Percentiles rank a stretch among this genome's conserved stretches.
Evolutionary conservation across 2,329 filamentous ascomycete genomes (phyloP).

Genomic region (Diaporthe citrichinensis): DNA sequence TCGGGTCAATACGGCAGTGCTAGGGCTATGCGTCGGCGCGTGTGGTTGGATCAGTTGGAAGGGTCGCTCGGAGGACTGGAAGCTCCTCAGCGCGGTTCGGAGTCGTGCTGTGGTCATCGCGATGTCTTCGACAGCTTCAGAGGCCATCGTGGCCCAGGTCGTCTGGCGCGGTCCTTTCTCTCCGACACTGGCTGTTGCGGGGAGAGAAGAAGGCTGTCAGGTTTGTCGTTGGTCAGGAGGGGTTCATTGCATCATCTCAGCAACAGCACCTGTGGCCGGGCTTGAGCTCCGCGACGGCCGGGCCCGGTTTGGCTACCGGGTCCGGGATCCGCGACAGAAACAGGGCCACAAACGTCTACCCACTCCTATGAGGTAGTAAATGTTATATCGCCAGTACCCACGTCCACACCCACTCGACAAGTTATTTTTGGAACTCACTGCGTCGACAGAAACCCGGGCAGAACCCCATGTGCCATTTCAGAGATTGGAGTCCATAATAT

Average conservation of each 20-base stretch:
- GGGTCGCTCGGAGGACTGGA: conserved; percentile 35
- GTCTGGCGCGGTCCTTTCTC: background rate
- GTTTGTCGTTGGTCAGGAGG: background rate
- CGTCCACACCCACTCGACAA: no score
- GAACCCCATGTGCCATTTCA: no score
- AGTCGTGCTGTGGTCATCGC: conserved; percentile 36
- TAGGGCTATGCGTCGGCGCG: conserved; percentile 14
- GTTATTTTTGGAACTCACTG: no score
- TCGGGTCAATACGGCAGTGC: conserved; percentile 43
- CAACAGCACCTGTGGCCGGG: background rate
- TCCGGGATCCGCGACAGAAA: background rate
- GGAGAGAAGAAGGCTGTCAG: background rate
- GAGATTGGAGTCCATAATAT: no score
- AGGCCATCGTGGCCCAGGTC: conserved; percentile 2
- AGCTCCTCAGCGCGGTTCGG: conserved; percentile 31
- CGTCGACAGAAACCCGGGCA: no score
- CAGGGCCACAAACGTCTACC: no score
- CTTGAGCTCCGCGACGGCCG: background rate
- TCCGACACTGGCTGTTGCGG: background rate
- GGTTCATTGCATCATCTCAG: conserved; percentile 26
- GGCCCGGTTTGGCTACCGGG: background rate
- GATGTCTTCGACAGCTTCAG: background rate
- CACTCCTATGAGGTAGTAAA: background rate
- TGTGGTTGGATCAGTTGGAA: conserved; percentile 35
- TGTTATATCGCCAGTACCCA: background rate